phyloP scores from a whole-genome alignment of 768 basidiomycete genomes.

The Phylloporus sp. region DNA sequence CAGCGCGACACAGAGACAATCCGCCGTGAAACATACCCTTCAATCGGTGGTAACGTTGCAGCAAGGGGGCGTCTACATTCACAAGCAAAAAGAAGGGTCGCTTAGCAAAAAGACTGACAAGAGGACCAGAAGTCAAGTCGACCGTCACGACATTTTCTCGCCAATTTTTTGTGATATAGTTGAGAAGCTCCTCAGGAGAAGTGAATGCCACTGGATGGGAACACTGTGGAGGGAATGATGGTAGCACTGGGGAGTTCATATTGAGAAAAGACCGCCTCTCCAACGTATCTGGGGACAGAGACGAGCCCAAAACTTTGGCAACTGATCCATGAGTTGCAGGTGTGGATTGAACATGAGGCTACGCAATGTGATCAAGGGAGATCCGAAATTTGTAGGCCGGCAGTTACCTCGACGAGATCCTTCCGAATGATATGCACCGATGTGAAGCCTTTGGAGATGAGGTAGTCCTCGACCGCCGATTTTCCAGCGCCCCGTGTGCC shows the following conservation, averaged over 20 bases:
- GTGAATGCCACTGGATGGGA: slow-evolving; percentile 32
- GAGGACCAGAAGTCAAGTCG: slow-evolving; percentile 52
- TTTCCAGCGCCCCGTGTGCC: slow-evolving; percentile 63
- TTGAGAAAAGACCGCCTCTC: slow-evolving; percentile 19
- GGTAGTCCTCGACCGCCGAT: slow-evolving; percentile 53
- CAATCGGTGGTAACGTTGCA: slow-evolving; percentile 60
- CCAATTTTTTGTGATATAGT: slow-evolving; percentile 81
- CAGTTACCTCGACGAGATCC: slow-evolving; percentile 18
- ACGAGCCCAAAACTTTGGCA: not conserved
- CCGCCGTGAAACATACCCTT: slow-evolving; percentile 35
- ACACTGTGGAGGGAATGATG: slow-evolving; percentile 18
- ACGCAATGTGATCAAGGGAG: not conserved
- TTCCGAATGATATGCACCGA: slow-evolving; percentile 37
- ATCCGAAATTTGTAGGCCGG: not conserved
- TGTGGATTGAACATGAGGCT: slow-evolving; percentile 5
- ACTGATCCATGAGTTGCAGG: not conserved
- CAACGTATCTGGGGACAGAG: not conserved
- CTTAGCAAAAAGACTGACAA: slow-evolving; percentile 68
- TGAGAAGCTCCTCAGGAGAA: slow-evolving; percentile 52
- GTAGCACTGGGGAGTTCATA: slow-evolving; percentile 16
- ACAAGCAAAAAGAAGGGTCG: slow-evolving; percentile 90
- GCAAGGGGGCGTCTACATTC: slow-evolving; percentile 75
- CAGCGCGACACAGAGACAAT: slow-evolving; percentile 1
- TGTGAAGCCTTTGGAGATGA: slow-evolving; percentile 54
- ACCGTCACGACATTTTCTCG: slow-evolving; percentile 70